Evolutionary conservation across 345 rosid genomes (phyloP).

Genomic region (Corymbia maculata): DNA sequence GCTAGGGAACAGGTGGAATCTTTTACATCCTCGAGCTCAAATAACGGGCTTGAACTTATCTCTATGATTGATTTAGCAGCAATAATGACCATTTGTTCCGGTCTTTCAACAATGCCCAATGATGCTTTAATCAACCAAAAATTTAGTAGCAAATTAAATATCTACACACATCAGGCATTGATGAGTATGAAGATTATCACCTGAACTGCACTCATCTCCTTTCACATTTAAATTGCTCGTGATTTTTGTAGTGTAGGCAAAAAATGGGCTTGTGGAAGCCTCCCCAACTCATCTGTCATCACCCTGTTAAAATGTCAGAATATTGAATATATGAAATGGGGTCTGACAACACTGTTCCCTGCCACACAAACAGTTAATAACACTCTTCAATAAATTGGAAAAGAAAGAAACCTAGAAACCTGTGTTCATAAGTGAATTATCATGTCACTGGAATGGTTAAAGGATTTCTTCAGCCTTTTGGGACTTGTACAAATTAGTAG

Average conservation of each 20-base stretch:
- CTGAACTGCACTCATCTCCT: not conserved
- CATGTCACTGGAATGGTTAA: not conserved
- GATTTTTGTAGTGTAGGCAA: not conserved
- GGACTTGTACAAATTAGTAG: not conserved
- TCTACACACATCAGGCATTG: not conserved
- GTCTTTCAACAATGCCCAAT: not conserved
- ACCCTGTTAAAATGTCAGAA: not conserved
- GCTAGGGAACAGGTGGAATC: not conserved
- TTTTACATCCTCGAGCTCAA: not conserved
- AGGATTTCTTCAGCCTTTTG: constrained; percentile 1
- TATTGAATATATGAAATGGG: not conserved
- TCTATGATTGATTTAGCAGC: not conserved
- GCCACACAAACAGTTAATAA: not conserved
- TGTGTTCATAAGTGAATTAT: not conserved
- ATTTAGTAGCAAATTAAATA: not conserved
- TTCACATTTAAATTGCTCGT: not conserved
- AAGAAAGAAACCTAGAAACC: not conserved
- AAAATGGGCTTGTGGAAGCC: not conserved
- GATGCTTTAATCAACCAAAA: not conserved
- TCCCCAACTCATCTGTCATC: not conserved
- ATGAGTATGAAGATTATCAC: not conserved
- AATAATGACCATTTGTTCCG: not conserved
- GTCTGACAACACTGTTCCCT: not conserved
- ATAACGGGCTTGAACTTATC: not conserved
- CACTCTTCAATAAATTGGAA: not conserved